Conservation (phyloP, 441 rosid species). For the Gossypium trilobum region DNA sequence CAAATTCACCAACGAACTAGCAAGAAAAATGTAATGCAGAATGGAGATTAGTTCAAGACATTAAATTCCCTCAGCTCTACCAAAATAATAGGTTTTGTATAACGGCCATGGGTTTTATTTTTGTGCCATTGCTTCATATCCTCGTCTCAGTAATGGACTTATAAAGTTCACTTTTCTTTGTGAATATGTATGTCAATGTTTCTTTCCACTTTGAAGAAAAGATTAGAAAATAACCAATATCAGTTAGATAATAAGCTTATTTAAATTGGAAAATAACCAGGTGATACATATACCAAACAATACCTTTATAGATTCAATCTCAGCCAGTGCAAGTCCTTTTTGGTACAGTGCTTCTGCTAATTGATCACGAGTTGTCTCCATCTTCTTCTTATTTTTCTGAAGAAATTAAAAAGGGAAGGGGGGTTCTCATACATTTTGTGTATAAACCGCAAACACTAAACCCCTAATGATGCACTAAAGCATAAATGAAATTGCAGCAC, state of each 20-base stretch:
- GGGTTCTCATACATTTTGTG: not conserved
- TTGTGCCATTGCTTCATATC: not conserved
- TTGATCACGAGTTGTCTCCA: slow-evolving; percentile 79
- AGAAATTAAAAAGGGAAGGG: not conserved
- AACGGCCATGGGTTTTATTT: not conserved
- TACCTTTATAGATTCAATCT: slow-evolving; percentile 58
- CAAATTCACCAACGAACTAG: not conserved
- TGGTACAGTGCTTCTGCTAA: slow-evolving; percentile 75
- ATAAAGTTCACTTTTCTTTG: not conserved
- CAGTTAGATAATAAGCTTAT: not conserved
- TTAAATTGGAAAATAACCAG: not conserved
- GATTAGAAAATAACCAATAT: not conserved
- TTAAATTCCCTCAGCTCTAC: not conserved
- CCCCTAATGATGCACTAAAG: not conserved
- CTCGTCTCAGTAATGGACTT: not conserved
- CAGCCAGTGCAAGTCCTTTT: slow-evolving; percentile 73
- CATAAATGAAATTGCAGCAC: not conserved
- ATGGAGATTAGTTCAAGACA: not conserved
- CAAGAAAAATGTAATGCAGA: not conserved
- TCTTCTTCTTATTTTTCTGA: slow-evolving; percentile 64
- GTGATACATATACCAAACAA: not conserved
- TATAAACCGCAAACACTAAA: not conserved
- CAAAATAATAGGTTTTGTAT: not conserved
- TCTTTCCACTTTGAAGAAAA: not conserved
- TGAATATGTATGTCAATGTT: not conserved